Conservation (phyloP, 2,329 filamentous ascomycete genomes). For the Fusarium fujikuroi region DNA sequence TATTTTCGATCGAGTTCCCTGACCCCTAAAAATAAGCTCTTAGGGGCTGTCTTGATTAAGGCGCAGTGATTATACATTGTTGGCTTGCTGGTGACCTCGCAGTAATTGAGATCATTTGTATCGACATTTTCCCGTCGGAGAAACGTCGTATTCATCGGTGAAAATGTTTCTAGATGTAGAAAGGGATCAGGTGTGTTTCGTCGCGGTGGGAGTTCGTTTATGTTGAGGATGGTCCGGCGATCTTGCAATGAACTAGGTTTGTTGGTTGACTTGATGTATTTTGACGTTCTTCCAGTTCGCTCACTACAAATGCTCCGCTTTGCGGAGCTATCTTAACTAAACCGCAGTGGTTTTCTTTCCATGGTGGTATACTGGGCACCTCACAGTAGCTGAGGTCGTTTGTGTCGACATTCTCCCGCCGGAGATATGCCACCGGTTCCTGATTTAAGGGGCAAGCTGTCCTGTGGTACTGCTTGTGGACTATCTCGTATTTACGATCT, state of each 20-base stretch:
- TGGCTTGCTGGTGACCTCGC: not conserved
- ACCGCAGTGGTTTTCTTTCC: rapidly evolving
- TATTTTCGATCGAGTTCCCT: not conserved
- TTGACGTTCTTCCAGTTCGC: not conserved
- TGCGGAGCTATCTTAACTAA: not conserved
- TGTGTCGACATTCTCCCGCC: rapidly evolving
- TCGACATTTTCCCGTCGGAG: not conserved
- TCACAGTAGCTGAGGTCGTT: not conserved
- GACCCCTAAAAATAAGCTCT: not conserved
- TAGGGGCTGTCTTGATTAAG: not conserved
- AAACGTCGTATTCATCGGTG: not conserved
- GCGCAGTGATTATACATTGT: not conserved
- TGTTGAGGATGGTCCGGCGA: too few species aligned
- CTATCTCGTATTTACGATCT: not conserved
- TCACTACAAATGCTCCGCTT: not conserved
- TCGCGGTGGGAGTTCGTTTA: too few species aligned
- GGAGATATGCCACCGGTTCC: not conserved
- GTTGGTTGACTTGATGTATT: too few species aligned
- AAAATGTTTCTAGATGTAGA: too few species aligned
- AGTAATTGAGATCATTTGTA: not conserved
- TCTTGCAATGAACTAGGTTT: too few species aligned
- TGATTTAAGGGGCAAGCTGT: not conserved
- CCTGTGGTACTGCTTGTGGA: not conserved
- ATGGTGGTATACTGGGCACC: not conserved
- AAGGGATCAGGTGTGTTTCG: too few species aligned